Base-by-base conservation (phyloP, 2,329 filamentous ascomycete genomes). In the Beauveria rudraprayagi region DNA sequence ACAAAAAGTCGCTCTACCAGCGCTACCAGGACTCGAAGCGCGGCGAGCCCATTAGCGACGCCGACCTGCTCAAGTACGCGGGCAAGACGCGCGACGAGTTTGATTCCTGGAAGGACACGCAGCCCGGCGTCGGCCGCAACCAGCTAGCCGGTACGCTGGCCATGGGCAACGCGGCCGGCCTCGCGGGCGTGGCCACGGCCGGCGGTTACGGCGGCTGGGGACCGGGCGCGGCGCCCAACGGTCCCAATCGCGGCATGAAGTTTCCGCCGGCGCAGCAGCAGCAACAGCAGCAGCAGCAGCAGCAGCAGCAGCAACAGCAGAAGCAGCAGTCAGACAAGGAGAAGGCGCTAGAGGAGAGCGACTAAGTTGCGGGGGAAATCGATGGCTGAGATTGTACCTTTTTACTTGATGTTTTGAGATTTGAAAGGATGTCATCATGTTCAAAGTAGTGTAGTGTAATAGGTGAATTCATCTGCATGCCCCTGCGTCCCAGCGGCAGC, bases 41-140 rank as follows among this genome's bases (percentile, higher is more conserved):
- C 43, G 65, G 68, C 51, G 56, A 61, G 11, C 65, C 67, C 24
- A 69, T 75, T 51, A 73, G 70, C 63, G 75, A 77, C 61, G 73
- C 74, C 11, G 75, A 76, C 63, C 65, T 78, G 30, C 55, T 69
- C 30, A 76, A 76, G 63, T 76, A 76, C 70, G 77, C 75, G 40
- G 76, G 76, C 66, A 77, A 71, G 66, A 65, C 66, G 26, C 66
- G 65, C 16, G 66, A 54, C 0, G 63, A 71, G 62, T 64, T 72
- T n/a, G 61, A 65, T 24, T 62, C 64, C 2, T 71, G 41, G 48
- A 59, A 60, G 50, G 72, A 71, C 26, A 67, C 66, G 4, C 66
- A 69, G 28, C 75, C 76, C 1, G 75, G 74, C 17, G 75, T 78
- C 5, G 76, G 69, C 41, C 72, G 69, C 57, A 76, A 78, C 60